Evolutionary conservation across 371 early-diverging fungal genomes (phyloP).

Genomic region (Actinomortierella wolfii): DNA sequence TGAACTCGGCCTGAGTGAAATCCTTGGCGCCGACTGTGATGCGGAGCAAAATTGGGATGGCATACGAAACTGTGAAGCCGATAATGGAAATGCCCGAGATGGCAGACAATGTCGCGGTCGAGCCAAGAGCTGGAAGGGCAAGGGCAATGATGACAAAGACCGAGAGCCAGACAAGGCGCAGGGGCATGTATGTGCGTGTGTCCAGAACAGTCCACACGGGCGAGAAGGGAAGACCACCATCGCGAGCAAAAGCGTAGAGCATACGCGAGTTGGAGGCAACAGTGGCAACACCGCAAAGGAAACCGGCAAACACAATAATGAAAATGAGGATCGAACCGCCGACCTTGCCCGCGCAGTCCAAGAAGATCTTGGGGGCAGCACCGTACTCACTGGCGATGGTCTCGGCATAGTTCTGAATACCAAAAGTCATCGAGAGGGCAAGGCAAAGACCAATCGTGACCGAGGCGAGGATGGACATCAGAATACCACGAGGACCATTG

Average conservation of each 20-base stretch:
- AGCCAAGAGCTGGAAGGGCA: slow-evolving; percentile 40
- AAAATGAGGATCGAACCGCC: slow-evolving; percentile 54
- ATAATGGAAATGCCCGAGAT: slow-evolving; percentile 56
- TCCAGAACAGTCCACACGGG: slow-evolving; percentile 43
- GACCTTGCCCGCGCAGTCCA: slow-evolving; percentile 62
- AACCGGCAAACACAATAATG: slow-evolving; percentile 62
- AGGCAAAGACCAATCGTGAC: slow-evolving; percentile 60
- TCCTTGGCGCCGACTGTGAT: slow-evolving; percentile 50
- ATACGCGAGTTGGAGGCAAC: slow-evolving; percentile 67
- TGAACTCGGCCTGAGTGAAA: slow-evolving; percentile 47
- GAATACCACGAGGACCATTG: slow-evolving; percentile 65
- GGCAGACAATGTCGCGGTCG: slow-evolving; percentile 67
- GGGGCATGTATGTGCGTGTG: slow-evolving; percentile 46
- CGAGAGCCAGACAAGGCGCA: slow-evolving; percentile 58
- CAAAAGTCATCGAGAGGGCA: slow-evolving; percentile 59
- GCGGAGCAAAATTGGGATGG: slow-evolving; percentile 57
- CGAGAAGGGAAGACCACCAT: slow-evolving; percentile 59
- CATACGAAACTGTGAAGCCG: slow-evolving; percentile 52
- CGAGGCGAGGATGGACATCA: slow-evolving; percentile 62
- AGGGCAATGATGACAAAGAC: slow-evolving; percentile 44
- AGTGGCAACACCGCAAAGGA: slow-evolving; percentile 61
- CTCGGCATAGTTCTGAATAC: slow-evolving; percentile 55
- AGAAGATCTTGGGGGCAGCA: slow-evolving; percentile 62
- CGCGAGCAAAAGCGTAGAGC: slow-evolving; percentile 80
- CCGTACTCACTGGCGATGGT: slow-evolving; percentile 53